These are phyloP conservation scores for Cyclostephanos invisitatus DNA, from an alignment of 108 stramenopile genomes.

Conservation along the genomic window DNA sequence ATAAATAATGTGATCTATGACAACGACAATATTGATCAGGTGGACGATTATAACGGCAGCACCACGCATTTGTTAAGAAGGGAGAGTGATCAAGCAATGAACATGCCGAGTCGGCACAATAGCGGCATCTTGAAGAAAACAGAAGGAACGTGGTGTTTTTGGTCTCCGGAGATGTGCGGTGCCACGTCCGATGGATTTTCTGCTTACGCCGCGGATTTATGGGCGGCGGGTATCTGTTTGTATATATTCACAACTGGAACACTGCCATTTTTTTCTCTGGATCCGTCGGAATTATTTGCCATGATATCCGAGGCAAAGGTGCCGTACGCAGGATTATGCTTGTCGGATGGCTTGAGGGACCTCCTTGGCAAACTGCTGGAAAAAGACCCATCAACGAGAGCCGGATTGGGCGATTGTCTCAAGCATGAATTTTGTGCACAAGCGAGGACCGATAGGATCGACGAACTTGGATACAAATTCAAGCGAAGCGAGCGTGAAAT, in stretches of 20 bases:
- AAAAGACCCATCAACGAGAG: conserved; percentile 69
- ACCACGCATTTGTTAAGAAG: conserved; percentile 12
- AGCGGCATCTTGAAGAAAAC: conserved; percentile 77
- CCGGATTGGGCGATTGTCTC: conserved; percentile 85
- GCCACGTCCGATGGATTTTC: conserved; percentile 59
- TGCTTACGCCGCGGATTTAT: conserved; percentile 86
- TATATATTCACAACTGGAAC: conserved; percentile 85
- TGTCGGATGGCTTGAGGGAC: conserved; percentile 60
- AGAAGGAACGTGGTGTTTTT: conserved; percentile 91
- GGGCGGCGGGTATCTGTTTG: conserved; percentile 90
- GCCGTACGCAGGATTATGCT: conserved; percentile 45
- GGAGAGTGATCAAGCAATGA: conserved; percentile 56
- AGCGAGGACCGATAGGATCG: conserved; percentile 60
- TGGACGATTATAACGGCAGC: conserved; percentile 2
- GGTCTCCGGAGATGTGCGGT: conserved; percentile 86
- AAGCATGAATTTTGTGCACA: conserved; percentile 66
- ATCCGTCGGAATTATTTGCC: conserved; percentile 69
- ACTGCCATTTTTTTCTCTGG: conserved; percentile 82
- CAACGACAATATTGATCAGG: conserved; percentile 14
- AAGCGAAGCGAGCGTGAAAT: conserved; percentile 22
- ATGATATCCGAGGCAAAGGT: conserved; percentile 62
- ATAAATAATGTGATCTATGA: conserved; percentile 13
- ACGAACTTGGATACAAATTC: conserved; percentile 30
- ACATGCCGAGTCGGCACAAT: conserved; percentile 58
- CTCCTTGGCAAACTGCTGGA: conserved; percentile 63